Conservation (phyloP, 2,329 filamentous ascomycete species). For the Phialemoniopsis sp. region DNA sequence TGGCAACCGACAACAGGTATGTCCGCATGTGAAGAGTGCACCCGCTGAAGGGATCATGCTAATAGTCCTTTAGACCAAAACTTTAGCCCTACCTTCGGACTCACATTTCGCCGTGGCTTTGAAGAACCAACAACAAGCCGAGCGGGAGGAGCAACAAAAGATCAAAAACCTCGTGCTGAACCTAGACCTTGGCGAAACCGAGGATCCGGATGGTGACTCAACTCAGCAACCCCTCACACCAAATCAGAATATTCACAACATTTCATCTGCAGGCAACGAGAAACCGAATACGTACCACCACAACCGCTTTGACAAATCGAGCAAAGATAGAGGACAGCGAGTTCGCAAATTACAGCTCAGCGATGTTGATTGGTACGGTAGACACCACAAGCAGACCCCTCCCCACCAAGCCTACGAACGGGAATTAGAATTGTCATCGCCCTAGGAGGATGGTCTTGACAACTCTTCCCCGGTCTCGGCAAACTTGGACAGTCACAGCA, state of each 20-base stretch:
- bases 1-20: conserved; percentile 89
- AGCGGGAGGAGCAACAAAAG: conserved; percentile 92
- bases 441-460: conserved; percentile 1
- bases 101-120: conserved; percentile 94
- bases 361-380: conserved; percentile 89
- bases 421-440: conserved; percentile 1
- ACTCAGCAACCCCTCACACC: conserved; percentile 33
- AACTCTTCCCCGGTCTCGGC: too few species aligned
- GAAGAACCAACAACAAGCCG: conserved; percentile 91
- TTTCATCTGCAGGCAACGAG: conserved; percentile 41
- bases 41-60: neutral
- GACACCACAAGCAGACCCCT: conserved; percentile 3
- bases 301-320: conserved; percentile 51
- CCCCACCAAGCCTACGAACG: conserved; percentile 1
- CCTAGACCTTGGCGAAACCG: conserved; percentile 84
- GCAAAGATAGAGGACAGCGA: conserved; percentile 70
- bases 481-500: too few species aligned
- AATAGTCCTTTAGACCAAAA: conserved; percentile 64
- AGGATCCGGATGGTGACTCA: conserved; percentile 71
- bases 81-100: conserved; percentile 84
- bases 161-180: conserved; percentile 98
- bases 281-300: conserved; percentile 43
- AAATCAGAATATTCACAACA: conserved; percentile 47
- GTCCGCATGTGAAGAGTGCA: conserved; percentile 10
- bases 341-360: conserved; percentile 89